These are phyloP conservation scores for Magnolia sinica DNA, from an alignment of 164 flowering plant species.

Conservation along the genomic window DNA sequence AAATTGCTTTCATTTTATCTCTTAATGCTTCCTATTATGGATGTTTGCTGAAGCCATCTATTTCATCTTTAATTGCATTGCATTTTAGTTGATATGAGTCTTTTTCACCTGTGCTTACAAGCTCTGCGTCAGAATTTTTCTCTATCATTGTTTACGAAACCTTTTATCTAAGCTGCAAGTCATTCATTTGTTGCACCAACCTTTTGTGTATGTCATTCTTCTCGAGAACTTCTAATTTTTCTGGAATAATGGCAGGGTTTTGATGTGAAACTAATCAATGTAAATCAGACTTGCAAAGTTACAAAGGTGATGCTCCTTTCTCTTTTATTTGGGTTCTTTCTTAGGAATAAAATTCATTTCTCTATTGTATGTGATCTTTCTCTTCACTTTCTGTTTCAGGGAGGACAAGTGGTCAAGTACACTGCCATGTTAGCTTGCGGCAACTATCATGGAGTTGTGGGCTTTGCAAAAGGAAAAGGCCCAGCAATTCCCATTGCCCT, in stretches of 20 bases:
- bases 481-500: constrained; percentile 74
- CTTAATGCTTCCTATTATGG: background rate
- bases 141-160: background rate
- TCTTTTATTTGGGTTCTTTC: background rate
- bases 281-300: constrained; percentile 85
- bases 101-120: background rate
- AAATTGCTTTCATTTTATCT: background rate
- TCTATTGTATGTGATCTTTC: background rate
- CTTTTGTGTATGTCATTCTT: background rate
- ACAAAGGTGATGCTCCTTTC: constrained; percentile 59
- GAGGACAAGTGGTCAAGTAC: constrained; percentile 73
- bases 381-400: constrained; percentile 39
- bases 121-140: background rate
- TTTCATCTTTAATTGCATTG: background rate
- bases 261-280: constrained; percentile 71
- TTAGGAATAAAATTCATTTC: constrained; percentile 4
- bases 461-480: constrained; percentile 91
- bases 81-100: background rate
- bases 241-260: constrained; percentile 72
- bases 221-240: background rate
- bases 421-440: constrained; percentile 86
- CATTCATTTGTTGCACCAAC: background rate
- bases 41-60: background rate
- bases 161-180: background rate
- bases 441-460: constrained; percentile 82